Evolutionary conservation across 2,329 filamentous ascomycete species (phyloP).

Genomic region (Colletotrichum karsti): DNA sequence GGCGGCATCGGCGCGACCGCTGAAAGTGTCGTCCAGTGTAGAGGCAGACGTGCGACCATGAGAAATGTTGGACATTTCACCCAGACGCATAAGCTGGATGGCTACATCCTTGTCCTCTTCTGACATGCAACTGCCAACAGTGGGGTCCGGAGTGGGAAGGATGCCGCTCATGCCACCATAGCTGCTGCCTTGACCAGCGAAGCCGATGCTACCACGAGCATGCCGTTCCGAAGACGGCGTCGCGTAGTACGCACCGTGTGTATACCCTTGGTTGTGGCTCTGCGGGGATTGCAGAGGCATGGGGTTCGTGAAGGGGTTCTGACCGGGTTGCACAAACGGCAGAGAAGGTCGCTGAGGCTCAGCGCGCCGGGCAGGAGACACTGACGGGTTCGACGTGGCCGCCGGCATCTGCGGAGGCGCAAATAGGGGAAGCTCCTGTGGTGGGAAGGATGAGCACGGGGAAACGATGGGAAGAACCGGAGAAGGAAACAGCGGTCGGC

Average conservation of each 20-base stretch:
- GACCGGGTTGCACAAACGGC: conserved; percentile 78
- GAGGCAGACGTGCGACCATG: conserved; percentile 93
- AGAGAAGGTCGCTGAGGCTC: conserved; percentile 76
- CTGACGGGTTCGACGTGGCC: conserved; percentile 95
- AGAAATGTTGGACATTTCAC: conserved; percentile 92
- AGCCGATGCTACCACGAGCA: conserved; percentile 70
- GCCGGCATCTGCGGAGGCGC: conserved; percentile 93
- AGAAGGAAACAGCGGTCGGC: neutral
- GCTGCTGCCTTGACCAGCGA: conserved; percentile 44
- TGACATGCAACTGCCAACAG: conserved; percentile 94
- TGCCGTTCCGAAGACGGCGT: conserved; percentile 72
- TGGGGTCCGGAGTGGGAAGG: conserved; percentile 95
- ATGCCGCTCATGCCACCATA: conserved; percentile 58
- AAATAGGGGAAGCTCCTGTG: conserved; percentile 92
- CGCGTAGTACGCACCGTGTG: conserved; percentile 66
- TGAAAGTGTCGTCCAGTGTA: conserved; percentile 92
- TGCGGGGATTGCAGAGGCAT: conserved; percentile 86
- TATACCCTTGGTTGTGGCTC: conserved; percentile 68
- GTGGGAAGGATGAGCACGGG: conserved; percentile 39
- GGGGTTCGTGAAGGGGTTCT: conserved; percentile 82
- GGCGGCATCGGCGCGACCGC: conserved; percentile 84
- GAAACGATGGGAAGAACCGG: neutral
- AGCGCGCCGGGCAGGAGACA: conserved; percentile 87
- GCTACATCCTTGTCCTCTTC: conserved; percentile 95
- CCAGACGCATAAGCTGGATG: conserved; percentile 94